These are phyloP conservation scores for Rhizoclosmatium globosum DNA, from an alignment of 192 early-diverging fungal genomes.

Conservation along the genomic window DNA sequence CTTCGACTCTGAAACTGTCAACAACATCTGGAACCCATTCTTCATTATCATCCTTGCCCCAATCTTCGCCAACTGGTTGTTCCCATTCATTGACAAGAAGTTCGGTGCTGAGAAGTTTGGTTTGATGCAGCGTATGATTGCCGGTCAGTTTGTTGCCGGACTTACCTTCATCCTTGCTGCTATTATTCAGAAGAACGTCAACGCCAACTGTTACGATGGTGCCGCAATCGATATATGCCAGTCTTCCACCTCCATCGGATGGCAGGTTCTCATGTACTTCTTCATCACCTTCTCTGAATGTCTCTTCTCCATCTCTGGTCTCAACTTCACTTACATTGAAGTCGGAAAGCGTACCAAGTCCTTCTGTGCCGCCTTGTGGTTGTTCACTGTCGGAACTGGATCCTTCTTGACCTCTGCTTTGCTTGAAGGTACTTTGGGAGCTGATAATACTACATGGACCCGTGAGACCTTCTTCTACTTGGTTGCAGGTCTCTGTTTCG, in stretches of 20 bases:
- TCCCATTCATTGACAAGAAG: slow-evolving; percentile 58
- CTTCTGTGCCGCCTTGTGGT: slow-evolving; percentile 62
- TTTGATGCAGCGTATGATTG: slow-evolving; percentile 63
- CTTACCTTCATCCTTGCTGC: slow-evolving; percentile 52
- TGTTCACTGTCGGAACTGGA: slow-evolving; percentile 58
- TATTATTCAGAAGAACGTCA: slow-evolving; percentile 46
- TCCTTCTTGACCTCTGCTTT: slow-evolving; percentile 14
- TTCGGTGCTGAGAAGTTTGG: slow-evolving; percentile 38
- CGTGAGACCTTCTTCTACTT: slow-evolving; percentile 41
- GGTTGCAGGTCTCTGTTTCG: slow-evolving; percentile 44
- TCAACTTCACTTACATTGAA: slow-evolving; percentile 70
- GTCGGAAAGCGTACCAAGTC: slow-evolving; percentile 68
- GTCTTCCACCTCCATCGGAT: background rate
- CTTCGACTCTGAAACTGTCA: slow-evolving; percentile 40
- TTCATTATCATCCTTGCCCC: slow-evolving; percentile 63
- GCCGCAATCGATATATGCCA: slow-evolving; percentile 9
- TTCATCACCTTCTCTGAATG: slow-evolving; percentile 64
- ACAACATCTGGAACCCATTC: slow-evolving; percentile 55
- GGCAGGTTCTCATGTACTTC: slow-evolving; percentile 48
- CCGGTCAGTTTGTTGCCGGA: slow-evolving; percentile 61
- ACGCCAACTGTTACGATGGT: slow-evolving; percentile 39
- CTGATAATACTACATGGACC: slow-evolving; percentile 9
- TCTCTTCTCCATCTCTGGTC: slow-evolving; percentile 64
- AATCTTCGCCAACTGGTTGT: slow-evolving; percentile 58
- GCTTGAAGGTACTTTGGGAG: slow-evolving; percentile 16